phyloP scores from a whole-genome alignment of 176 grass and related monocot species.

The bread wheat (Triticum aestivum) region IWGSC_CS_RefSeq_v2.1 NC_057813.1:417990237-417990736 shows the following conservation, averaged over 20 bases:
- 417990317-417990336: background rate
- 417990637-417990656: no score
- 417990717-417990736: no score
- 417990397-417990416: conserved; percentile 73
- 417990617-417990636: no score
- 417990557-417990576: background rate
- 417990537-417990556: background rate
- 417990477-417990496: background rate
- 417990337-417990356: background rate
- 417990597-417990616: no score
- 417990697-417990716: no score
- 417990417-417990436: conserved; percentile 63
- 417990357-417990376: conserved; percentile 18
- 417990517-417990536: background rate
- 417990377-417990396: conserved; percentile 25
- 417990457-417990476: conserved; percentile 2
- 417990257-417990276: background rate
- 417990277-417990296: background rate
- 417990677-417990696: no score
- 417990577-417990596: no score
- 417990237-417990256: conserved; percentile 43
- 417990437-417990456: background rate
- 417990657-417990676: no score
- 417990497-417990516: background rate
- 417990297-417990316: background rate